Evolutionary conservation across 495 filamentous ascomycete genomes (phyloP), one percentile per base, ranked within the genome.

Genomic region (Stereocaulon alpinum): DNA sequence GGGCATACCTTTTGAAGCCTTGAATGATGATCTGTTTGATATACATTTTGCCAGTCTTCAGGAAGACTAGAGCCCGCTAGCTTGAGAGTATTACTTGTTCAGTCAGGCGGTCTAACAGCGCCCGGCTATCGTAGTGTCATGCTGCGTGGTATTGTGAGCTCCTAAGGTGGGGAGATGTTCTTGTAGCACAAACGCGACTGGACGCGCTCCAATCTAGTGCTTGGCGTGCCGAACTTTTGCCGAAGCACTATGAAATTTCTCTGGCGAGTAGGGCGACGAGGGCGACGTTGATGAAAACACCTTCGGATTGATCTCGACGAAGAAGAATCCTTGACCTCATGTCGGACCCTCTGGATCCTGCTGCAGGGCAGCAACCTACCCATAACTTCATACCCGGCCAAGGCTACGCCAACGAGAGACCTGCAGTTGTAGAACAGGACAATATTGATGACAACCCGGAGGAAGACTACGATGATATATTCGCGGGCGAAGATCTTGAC

Each of bases 11-110:
- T 76, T 97, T 97, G 77, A 99, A 99, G 80, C 93, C 93, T 68
- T 99, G 93, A 68, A 99, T 97, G 73, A 96, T 99, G 69, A 99
- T 96, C 77, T 99, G 93, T 73, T 97, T 97, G 81, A 99, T 96
- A 76, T 94, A 90, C 90, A 97, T 95, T 22, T 10, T 64, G 52
- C 6, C 22, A 1, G 2, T 20, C 15, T 40, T 40, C 52, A 44
- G 43, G 18, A 22, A 52, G 27, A 14, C 24, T 40, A 2, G 9
- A 37, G 40, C 11, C 20, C 5, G 15, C n/a, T 17, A 3, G 18
- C 14, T 0, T 22, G 42, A 41, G 4, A 17, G 3, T 45, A 5
- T 40, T 9, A 49, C 11, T 2, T 30, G 32, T 10, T 18, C 20
- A n/a, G 30, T 40, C 12, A 40, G 7, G 9, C 40, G 6, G 37